Conservation (phyloP, 148 eudicot species). For the Cornus suecica region DNA sequence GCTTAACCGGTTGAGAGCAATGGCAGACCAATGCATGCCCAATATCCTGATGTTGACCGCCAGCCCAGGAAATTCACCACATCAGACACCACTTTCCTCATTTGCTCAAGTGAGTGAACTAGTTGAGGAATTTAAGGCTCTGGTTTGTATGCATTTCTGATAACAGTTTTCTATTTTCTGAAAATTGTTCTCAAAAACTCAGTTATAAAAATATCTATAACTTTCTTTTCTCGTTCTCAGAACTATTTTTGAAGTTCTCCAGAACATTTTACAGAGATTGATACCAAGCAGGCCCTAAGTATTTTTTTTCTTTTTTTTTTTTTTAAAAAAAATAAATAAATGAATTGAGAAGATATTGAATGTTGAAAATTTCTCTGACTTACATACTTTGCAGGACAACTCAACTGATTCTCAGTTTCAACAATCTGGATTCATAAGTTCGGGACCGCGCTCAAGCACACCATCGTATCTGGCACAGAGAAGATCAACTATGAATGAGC, state of each 20-base stretch:
- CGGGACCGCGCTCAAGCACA: slow-evolving; percentile 12
- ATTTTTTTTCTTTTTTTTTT: no score
- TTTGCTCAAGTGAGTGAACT: slow-evolving; percentile 14
- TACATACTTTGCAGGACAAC: slow-evolving; percentile 27
- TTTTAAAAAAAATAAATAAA: not conserved
- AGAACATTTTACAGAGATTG: no score
- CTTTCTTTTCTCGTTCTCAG: no score
- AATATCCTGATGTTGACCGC: not conserved
- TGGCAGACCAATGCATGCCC: slow-evolving; percentile 42
- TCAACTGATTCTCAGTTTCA: slow-evolving; percentile 17
- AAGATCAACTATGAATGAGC: not conserved
- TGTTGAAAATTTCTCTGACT: not conserved
- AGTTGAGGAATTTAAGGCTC: no score
- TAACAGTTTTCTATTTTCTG: no score
- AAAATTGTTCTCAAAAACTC: no score
- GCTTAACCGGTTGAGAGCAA: slow-evolving; percentile 42
- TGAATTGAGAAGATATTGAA: not conserved
- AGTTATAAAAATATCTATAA: no score
- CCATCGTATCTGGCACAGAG: slow-evolving; percentile 14
- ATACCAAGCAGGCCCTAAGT: not conserved
- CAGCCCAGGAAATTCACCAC: not conserved
- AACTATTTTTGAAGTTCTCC: no score
- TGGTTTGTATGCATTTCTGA: no score
- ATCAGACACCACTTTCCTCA: not conserved
- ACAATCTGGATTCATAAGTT: slow-evolving; percentile 1